Evolutionary conservation across 139 green algal species (phyloP), one percentile per base, ranked within the genome.

Genomic region (Asterochloris erici): DNA sequence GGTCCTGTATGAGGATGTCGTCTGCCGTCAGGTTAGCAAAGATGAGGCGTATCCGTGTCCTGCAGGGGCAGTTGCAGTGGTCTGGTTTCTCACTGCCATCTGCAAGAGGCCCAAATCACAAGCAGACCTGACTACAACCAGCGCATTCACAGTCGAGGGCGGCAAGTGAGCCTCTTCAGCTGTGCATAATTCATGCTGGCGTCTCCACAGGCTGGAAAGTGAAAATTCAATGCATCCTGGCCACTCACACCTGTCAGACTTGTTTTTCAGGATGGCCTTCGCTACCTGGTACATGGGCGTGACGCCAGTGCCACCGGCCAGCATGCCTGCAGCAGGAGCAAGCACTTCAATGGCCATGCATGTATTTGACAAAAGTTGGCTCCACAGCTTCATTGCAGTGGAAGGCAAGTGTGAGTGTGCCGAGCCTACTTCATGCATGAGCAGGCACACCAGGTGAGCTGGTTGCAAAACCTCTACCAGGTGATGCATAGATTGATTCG

Each of bases 281-380:
- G 66, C 69, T 16, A 94, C 80, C 84, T 99, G 96, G 71, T 91
- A 98, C 96, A 99, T 99, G 74, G 96, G 96, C 0, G 96, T 98
- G 71, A 99, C 95, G 24, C 96, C 96, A 1, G 95, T 96, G 82
- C 96, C 96, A n/a, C 96, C 96, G 68, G 94, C 95, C 60, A 99
- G 63, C 96, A 99, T 98, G 77, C 96, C 93, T 95, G 87, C 68
- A 84, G 16, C 68, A 82, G 11, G 19, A 16, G 11, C 17, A 63
- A n/a, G 28, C 11, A 4, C 73, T 12, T 11, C 28, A 11, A 60
- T 11, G 27, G 26, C 27, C 12, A 38, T 26, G 66, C 69, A 75
- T 16, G 69, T 2, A 26, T 12, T 12, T 76, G 70, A 76, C 14
- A 29, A 21, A 15, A 38, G 24, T 23, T 76, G 12, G 28, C 29